Percentiles rank a stretch among this genome's conserved stretches.
Evolutionary conservation across 495 filamentous ascomycete species (phyloP).

Genomic region (Darksidea phi): DNA sequence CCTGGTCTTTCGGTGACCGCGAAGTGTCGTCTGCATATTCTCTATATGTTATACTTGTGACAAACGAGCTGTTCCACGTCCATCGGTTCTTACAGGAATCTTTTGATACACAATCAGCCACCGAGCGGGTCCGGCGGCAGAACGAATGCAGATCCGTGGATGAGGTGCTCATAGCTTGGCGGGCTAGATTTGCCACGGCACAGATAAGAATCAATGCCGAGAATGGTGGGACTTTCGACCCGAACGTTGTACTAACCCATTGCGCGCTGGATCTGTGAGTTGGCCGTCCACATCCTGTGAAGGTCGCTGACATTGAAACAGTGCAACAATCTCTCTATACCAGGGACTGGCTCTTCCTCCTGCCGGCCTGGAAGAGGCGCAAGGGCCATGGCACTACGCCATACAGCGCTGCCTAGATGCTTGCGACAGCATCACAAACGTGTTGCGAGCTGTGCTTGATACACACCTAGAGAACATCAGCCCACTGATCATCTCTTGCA

Average conservation of each 20-base stretch:
- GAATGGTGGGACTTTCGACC: slow-evolving; percentile 25
- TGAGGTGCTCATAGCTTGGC: slow-evolving; percentile 38
- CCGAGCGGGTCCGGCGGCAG: slow-evolving; percentile 39
- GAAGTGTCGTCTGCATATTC: slow-evolving; percentile 30
- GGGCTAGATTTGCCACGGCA: slow-evolving; percentile 30
- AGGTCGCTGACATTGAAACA: slow-evolving; percentile 11
- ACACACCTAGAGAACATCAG: slow-evolving; percentile 39
- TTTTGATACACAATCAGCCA: slow-evolving; percentile 33
- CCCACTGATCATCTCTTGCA: slow-evolving; percentile 39
- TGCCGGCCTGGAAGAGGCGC: slow-evolving; percentile 21
- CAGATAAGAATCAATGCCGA: slow-evolving; percentile 15
- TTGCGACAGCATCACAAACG: slow-evolving; percentile 38
- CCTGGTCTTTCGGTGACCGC: slow-evolving; percentile 22
- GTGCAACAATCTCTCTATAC: slow-evolving; percentile 39
- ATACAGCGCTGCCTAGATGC: slow-evolving; percentile 42
- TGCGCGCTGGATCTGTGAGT: slow-evolving; percentile 30
- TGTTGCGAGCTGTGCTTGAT: slow-evolving; percentile 34
- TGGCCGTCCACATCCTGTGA: background rate
- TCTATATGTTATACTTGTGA: slow-evolving; percentile 36
- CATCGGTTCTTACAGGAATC: slow-evolving; percentile 41
- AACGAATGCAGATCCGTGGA: slow-evolving; percentile 38
- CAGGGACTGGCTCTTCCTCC: slow-evolving; percentile 35
- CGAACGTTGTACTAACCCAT: slow-evolving; percentile 33
- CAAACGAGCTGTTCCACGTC: slow-evolving; percentile 38
- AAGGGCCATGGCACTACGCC: slow-evolving; percentile 39